Evolutionary conservation across 768 basidiomycete species (phyloP), one percentile per base, ranked within the genome.

Genomic region (Naganishia kalamii): DNA sequence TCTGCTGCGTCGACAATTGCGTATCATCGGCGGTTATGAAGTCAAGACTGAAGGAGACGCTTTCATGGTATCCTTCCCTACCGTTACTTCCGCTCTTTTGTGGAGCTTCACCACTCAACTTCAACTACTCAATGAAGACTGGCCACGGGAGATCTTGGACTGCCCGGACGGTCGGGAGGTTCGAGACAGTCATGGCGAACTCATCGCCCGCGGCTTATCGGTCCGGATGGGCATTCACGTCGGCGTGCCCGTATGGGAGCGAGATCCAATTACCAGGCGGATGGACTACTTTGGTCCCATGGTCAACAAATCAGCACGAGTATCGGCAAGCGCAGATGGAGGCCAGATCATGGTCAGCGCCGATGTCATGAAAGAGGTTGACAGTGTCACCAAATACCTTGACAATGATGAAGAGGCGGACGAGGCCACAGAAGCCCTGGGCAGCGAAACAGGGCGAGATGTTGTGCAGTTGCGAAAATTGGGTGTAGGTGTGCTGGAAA

Each of bases 41-140:
- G 94, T 98, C 73, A 99, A 99, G 80, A 99, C 96, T 12, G 96
- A 99, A 86, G 96, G 96, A 30, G 96, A 98, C 73, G 87, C 94
- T 0, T 99, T 99, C 82, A 93, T 99, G 89, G 92, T 92, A 60
- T 91, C 94, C 23, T 99, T 99, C 83, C 89, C 90, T 2, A 89
- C 87, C 1, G 84, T 91, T 13, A 82, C 91, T 1, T 83, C 88
- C 0, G 96, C 91, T 0, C 79, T 97, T 19, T 87, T 91, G 82
- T 99, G 91, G 89, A 88, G 87, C 70, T 81, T 96, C 72, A 86
- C 84, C 32, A 88, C 92, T 19, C 96, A 98, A 76, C 80, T 86
- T 30, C 85, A 88, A 71, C 82, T 99, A 12, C 81, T 98, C 27
- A 81, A 87, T 32, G 86, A 88, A 66, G 79, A 85, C 13, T 99